Conservation (phyloP, 2,329 filamentous ascomycete genomes). For the Colletotrichum theobromicola region DNA sequence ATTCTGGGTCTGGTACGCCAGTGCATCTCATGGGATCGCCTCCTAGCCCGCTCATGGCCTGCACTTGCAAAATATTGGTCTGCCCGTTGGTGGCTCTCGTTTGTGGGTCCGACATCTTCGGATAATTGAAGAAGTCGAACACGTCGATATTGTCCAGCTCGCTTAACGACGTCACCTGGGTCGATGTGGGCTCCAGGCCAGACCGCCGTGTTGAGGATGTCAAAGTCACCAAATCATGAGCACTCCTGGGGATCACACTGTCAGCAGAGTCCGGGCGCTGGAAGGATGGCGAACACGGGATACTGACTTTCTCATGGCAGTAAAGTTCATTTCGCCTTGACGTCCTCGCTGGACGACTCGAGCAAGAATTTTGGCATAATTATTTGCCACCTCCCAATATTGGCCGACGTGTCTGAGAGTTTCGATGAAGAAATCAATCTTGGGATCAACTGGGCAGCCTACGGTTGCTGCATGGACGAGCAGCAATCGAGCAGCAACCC, state of each 20-base stretch:
- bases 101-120: conserved; percentile 31
- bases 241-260: conserved; percentile 32
- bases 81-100: conserved; percentile 24
- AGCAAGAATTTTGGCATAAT: conserved; percentile 45
- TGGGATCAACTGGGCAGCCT: conserved; percentile 39
- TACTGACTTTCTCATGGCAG: conserved; percentile 45
- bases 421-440: conserved; percentile 49
- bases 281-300: not conserved
- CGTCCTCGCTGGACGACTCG: conserved; percentile 41
- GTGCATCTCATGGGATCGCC: conserved; percentile 25
- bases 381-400: conserved; percentile 49
- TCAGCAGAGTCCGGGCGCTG: conserved; percentile 2
- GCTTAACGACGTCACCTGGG: conserved; percentile 40
- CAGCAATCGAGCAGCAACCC: conserved; percentile 46
- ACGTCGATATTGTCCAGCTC: conserved; percentile 50
- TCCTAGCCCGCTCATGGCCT: conserved; percentile 26
- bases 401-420: conserved; percentile 45
- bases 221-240: conserved; percentile 42
- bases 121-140: conserved; percentile 52
- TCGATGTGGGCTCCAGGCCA: conserved; percentile 41
- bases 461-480: conserved; percentile 46
- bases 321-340: conserved; percentile 40
- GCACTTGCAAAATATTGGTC: conserved; percentile 27
- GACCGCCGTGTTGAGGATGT: conserved; percentile 40
- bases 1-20: conserved; percentile 33